Evolutionary conservation across 176 grass and related monocot species (phyloP), one percentile per base, ranked within the genome.

Genomic region (Calamus simplicifolius): DNA sequence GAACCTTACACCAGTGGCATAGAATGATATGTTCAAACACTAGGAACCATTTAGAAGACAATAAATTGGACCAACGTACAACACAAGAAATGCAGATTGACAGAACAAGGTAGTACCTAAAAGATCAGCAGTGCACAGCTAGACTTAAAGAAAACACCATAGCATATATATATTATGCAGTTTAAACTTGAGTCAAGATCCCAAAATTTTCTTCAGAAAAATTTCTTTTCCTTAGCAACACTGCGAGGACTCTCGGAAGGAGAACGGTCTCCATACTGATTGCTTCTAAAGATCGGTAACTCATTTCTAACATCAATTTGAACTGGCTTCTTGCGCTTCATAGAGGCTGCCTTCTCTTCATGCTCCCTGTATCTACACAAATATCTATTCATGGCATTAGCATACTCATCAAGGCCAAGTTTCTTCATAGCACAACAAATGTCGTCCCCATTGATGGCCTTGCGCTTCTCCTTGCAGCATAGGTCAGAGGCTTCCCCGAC

Each of bases 391-490:
- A 95, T 95, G 21, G 89, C 73, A 25, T 85, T 60, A 15, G 81
- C 85, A 17, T 95, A 95, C 58, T 76, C 57, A 73, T 95, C 85
- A 48, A 95, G 79, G 57, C 89, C 89, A 50, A 95, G 78, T 50
- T 17, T 65, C 57, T 56, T 78, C 74, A 89, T 74, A 62, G 89
- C 81, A 38, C 78, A 70, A 68, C 85, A 89, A 28, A 95, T 71
- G 63, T 95, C 85, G 16, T 95, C 89, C 7, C 89, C 89, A 54
- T 85, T 95, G 30, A 95, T 69, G 2, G 78, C 88, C 81, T 95
- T 95, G 50, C 85, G 71, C 19, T 77, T 48, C 68, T 88, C 89
- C 48, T 77, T 70, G 12, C 66, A 77, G 72, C 89, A 95, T 48
- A 75, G 63, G 27, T 88, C 89, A 0, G 81, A 83, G 57, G 89